Base-by-base conservation (phyloP, 257 asterid genomes). In the Przewalskia tangutica region DNA sequence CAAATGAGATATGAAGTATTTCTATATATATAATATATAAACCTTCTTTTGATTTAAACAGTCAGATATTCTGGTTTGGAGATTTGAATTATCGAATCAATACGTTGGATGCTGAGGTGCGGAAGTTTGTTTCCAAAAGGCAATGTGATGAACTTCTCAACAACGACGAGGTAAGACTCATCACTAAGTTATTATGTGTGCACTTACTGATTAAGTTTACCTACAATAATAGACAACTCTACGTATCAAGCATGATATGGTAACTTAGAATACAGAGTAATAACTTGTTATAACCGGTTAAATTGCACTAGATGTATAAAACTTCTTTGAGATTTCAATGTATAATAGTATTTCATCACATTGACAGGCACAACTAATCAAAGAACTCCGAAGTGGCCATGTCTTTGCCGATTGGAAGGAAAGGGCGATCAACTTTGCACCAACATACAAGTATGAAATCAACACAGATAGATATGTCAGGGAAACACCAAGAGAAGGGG, bases 341-440 rank as follows among this genome's bases (percentile, higher is more conserved):
- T 46, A 46, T 71, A 46, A 71, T 46, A 14, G 6, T 46, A 20
- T 46, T 27, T 46, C 18, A 13, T 50, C 3, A 23, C 62, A 75
- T 75, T 4, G 83, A 87, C 90, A 96, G 99, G n/a, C n/a, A n/a
- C n/a, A n/a, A n/a, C 97, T 96, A 46, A 80, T 84, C 63, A 90
- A 64, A 71, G 99, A 94, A 87, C 81, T 94, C 77, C 92, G 88
- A 82, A 90, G 90, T 84, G 98, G 97, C 23, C 91, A 89, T 59
- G 90, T 88, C 36, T 96, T 94, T 84, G 94, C 92, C 83, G 98
- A 98, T 86, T 94, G 99, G 99, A 91, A 91, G 1, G 99, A 96
- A 88, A 98, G 98, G 79, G 81, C 78, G 42, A 67, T 94, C 84
- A 87, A 75, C 85, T 96, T 96, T 86, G 91, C 98, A 77, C 99